phyloP scores from a whole-genome alignment of 2,329 filamentous ascomycete genomes.

The Bimuria novae-zelandiae region DNA sequence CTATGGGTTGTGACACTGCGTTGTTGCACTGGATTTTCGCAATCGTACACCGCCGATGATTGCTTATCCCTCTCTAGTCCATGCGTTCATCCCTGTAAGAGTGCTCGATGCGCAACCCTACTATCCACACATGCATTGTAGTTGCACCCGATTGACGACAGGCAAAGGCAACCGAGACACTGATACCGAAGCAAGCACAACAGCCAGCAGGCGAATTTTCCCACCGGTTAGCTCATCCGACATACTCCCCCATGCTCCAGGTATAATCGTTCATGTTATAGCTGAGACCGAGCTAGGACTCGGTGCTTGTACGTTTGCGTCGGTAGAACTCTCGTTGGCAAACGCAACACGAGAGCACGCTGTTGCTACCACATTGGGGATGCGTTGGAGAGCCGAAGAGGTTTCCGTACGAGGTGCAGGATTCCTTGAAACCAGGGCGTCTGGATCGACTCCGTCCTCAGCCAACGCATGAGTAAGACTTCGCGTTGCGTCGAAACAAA shows the following conservation, averaged over 20 bases:
- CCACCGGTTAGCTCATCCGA: conserved; percentile 1
- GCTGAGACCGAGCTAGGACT: neutral
- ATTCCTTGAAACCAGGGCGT: no score
- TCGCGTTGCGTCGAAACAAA: neutral
- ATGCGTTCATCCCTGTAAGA: no score
- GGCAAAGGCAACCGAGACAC: neutral
- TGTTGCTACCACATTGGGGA: no score
- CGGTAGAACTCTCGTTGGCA: neutral
- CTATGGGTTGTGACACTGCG: neutral
- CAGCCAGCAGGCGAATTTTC: neutral
- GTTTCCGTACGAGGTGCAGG: no score
- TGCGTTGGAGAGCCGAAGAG: no score
- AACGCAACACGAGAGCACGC: no score
- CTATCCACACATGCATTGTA: no score
- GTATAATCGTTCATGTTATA: neutral
- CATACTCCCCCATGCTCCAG: neutral
- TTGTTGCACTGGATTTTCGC: no score
- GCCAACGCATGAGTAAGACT: neutral
- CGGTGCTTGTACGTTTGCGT: neutral
- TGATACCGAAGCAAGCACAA: neutral
- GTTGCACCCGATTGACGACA: neutral
- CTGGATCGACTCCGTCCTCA: neutral
- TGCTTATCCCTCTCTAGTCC: no score
- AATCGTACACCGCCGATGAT: no score
- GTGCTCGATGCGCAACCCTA: neutral